Percentiles rank a stretch among this genome's conserved stretches.
phyloP scores from a whole-genome alignment of 176 grass and related monocot species.

The Raddia distichophylla region DNA sequence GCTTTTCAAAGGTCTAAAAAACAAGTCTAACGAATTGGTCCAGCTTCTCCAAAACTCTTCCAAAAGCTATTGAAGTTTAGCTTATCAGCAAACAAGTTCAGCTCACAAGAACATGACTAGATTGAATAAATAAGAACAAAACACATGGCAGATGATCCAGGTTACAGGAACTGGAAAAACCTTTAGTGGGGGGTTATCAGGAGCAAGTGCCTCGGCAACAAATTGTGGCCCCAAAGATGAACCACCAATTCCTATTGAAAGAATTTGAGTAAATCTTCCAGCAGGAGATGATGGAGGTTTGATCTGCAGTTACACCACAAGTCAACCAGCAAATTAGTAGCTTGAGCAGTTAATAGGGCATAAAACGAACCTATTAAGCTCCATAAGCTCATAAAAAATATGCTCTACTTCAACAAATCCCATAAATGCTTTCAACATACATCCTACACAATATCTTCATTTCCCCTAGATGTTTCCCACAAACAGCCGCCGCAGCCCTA shows the following conservation, averaged over 20 bases:
- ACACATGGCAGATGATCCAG: not conserved
- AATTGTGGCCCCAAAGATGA: constrained; percentile 93
- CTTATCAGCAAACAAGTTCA: too few species aligned
- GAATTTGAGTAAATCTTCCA: constrained; percentile 91
- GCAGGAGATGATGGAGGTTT: constrained; percentile 76
- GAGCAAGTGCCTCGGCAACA: constrained; percentile 91
- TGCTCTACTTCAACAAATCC: not conserved
- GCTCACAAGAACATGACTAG: not conserved
- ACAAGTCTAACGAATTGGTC: too few species aligned
- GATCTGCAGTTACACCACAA: constrained; percentile 63
- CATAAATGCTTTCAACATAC: not conserved
- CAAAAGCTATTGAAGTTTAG: too few species aligned
- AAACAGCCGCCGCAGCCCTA: not conserved
- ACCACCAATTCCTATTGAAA: constrained; percentile 95
- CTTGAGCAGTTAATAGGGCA: not conserved
- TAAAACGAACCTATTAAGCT: constrained; percentile 2
- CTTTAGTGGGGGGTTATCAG: constrained; percentile 93
- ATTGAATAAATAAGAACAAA: not conserved
- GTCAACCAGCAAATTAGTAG: not conserved
- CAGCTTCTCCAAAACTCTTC: too few species aligned
- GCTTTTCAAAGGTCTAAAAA: too few species aligned
- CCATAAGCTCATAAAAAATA: not conserved
- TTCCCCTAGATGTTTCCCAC: not conserved
- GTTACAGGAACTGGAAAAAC: constrained; percentile 39
- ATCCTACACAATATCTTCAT: not conserved